Evolutionary conservation across 1,284 basidiomycete genomes (phyloP), one percentile per base, ranked within the genome.

Genomic region (Microstroma glucosiphilum): DNA sequence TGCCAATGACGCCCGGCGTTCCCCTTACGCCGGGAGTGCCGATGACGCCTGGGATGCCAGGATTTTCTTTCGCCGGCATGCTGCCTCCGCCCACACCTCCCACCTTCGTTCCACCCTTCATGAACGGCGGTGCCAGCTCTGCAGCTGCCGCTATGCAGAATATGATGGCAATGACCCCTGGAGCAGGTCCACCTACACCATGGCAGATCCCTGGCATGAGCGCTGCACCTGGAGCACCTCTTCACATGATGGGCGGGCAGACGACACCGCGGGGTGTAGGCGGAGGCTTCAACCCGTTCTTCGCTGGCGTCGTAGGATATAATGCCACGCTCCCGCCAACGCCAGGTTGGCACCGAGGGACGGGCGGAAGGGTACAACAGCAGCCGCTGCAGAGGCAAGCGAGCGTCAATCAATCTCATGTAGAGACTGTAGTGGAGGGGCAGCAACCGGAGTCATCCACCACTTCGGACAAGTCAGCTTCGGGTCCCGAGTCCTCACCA

Each of bases 41-140:
- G 9, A 37, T 37, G 30, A 37, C 30, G 8, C 80, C 80, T 2
- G 77, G 77, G 8, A 81, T 82, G 80, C 81, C 81, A 0, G 79
- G 79, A 1, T 82, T 81, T 62, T 75, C 78, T 0, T 79, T 82
- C 53, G 78, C 79, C 15, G 71, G 77, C 15, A 73, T 80, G 57
- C 78, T 79, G 1, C 51, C 51, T 21, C 74, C 80, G 58, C 30
- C 30, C 9, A 81, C 81, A 15, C 80, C 81, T 1, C 81, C 81
- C 2, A 65, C 79, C 43, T 71, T 81, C 53, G 70, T 71, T 3
- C 72, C 75, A 30, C 76, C 78, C 13, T 75, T 81, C 60, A 73
- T 81, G 48, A 76, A 70, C 13, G 81, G 74, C 56, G 69, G 67
- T 6, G 53, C 46, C 15, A 51, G 43, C 41, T 37, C 46, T 25